phyloP scores from a whole-genome alignment of 306 rosid genomes.

The Fragaria ananassa region DNA sequence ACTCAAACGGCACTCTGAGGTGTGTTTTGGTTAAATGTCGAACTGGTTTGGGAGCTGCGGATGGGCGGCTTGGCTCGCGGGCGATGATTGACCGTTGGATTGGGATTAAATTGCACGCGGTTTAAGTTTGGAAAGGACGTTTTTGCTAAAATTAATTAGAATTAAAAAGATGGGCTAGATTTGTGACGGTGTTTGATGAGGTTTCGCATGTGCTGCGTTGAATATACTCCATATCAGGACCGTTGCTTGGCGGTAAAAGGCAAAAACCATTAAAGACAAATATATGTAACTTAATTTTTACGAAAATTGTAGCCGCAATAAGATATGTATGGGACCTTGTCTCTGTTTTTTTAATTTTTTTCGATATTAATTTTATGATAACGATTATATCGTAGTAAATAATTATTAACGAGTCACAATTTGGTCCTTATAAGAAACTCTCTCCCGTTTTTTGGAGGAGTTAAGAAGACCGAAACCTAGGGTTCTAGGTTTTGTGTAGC shows the following conservation, averaged over 20 bases:
- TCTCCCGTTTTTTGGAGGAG: too few species aligned
- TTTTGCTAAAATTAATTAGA: conserved; percentile 18
- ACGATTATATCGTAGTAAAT: too few species aligned
- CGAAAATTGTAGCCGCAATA: too few species aligned
- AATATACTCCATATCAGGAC: background rate
- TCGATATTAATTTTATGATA: too few species aligned
- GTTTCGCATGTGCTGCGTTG: background rate
- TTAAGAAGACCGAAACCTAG: too few species aligned
- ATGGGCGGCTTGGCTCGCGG: conserved; percentile 19
- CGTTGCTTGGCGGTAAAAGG: conserved; percentile 6
- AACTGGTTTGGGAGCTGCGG: conserved; percentile 27
- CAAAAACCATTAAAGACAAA: background rate
- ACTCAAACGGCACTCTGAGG: conserved; percentile 76
- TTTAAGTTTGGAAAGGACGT: conserved; percentile 26
- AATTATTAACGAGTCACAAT: too few species aligned
- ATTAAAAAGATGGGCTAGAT: background rate
- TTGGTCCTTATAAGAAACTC: too few species aligned
- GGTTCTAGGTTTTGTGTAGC: too few species aligned
- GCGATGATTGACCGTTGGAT: conserved; percentile 46
- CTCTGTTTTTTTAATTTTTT: rapidly evolving
- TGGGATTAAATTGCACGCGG: background rate
- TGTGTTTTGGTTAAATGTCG: conserved; percentile 32
- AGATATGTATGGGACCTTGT: too few species aligned
- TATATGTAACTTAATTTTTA: too few species aligned
- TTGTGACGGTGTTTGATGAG: conserved; percentile 4